phyloP scores from a whole-genome alignment of 2,329 filamentous ascomycete species.

The Lanzia echinophila region DNA sequence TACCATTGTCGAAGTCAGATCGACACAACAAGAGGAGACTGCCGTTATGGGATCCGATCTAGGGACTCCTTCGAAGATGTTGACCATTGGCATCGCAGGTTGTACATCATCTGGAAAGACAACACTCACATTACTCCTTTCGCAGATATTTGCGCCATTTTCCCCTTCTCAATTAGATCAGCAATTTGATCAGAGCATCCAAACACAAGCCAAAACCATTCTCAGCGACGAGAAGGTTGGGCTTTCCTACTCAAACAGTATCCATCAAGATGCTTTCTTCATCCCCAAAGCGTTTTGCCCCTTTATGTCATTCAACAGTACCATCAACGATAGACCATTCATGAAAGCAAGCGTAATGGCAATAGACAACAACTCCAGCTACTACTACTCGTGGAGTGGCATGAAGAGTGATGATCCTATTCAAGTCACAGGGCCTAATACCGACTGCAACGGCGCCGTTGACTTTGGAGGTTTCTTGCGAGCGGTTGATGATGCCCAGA shows the following conservation, averaged over 20 bases:
- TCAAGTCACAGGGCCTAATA: slow-evolving; percentile 13
- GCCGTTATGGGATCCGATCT: not conserved
- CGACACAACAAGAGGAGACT: too few species aligned
- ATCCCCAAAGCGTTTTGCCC: slow-evolving; percentile 11
- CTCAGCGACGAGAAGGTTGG: too few species aligned
- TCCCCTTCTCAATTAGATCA: too few species aligned
- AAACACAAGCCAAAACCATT: too few species aligned
- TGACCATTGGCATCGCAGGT: slow-evolving; percentile 2
- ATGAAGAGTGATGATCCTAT: not conserved
- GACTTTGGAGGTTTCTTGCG: slow-evolving; percentile 14
- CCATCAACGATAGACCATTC: slow-evolving; percentile 6
- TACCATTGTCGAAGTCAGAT: too few species aligned
- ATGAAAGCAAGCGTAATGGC: not conserved
- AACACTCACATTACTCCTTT: slow-evolving; percentile 1
- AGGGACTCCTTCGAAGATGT: not conserved
- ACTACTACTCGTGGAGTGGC: slow-evolving; percentile 1
- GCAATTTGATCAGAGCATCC: too few species aligned
- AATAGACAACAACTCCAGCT: not conserved
- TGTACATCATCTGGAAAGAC: slow-evolving; percentile 5
- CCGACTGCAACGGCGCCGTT: slow-evolving; percentile 17
- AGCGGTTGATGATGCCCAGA: not conserved
- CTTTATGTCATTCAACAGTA: slow-evolving; percentile 4
- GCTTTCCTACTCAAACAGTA: not conserved
- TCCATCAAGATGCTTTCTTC: slow-evolving; percentile 24
- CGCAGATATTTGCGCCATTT: not conserved